phyloP scores from a whole-genome alignment of 441 rosid genomes.

The Pelargonium cotyledonis region DNA sequence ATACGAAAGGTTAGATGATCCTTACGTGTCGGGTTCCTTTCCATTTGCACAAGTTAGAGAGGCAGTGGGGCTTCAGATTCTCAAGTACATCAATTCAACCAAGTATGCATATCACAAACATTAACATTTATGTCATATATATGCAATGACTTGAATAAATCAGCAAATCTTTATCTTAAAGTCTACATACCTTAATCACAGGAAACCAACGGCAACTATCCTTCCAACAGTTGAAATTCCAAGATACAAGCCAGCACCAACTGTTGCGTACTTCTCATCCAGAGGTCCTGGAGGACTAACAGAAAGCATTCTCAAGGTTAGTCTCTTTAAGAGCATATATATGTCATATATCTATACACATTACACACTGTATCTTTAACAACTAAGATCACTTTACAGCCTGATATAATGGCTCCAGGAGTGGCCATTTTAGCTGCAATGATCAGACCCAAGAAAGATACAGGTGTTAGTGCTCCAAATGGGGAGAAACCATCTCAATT shows the following conservation, averaged over 20 bases:
- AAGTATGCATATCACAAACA: slow-evolving; percentile 27
- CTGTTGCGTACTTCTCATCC: slow-evolving; percentile 62
- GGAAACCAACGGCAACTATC: slow-evolving; percentile 55
- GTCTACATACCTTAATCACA: slow-evolving; percentile 7
- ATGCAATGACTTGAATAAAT: too few relatives aligned
- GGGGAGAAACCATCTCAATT: slow-evolving; percentile 31
- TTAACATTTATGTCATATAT: too few relatives aligned
- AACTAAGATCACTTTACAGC: slow-evolving; percentile 29
- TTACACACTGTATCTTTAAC: not conserved
- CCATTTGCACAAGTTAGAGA: slow-evolving; percentile 51
- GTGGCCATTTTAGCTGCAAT: slow-evolving; percentile 62
- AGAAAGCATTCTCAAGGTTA: slow-evolving; percentile 72
- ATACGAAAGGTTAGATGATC: slow-evolving; percentile 29
- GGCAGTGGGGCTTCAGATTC: slow-evolving; percentile 39
- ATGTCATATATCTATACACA: too few relatives aligned
- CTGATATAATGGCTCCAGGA: slow-evolving; percentile 78
- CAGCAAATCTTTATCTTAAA: too few relatives aligned
- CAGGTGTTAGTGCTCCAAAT: slow-evolving; percentile 19
- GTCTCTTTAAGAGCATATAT: not conserved
- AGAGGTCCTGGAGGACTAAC: slow-evolving; percentile 65
- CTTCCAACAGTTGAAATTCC: slow-evolving; percentile 37
- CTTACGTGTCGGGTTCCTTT: slow-evolving; percentile 56
- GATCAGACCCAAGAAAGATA: slow-evolving; percentile 29
- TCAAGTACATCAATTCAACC: slow-evolving; percentile 48
- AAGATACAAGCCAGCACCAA: slow-evolving; percentile 53